These are phyloP conservation scores for Cyanidium caldarium DNA, from an alignment of 23 red algal species.

Conservation along the genomic window DNA sequence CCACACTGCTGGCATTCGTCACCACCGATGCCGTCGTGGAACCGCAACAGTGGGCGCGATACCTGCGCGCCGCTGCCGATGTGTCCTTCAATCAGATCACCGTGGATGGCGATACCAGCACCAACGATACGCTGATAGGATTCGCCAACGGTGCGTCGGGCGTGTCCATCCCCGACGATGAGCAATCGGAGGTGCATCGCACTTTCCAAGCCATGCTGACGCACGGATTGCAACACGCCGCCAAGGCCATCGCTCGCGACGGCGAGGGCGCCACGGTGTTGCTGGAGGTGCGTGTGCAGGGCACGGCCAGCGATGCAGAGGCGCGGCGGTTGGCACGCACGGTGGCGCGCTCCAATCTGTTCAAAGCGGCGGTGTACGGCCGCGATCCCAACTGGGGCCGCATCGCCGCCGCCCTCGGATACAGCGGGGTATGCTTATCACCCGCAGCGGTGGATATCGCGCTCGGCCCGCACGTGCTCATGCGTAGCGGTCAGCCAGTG, in stretches of 20 bases:
- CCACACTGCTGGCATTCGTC: slow-evolving; percentile 73
- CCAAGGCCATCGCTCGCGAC: slow-evolving; percentile 81
- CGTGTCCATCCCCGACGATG: not conserved
- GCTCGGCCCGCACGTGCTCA: slow-evolving; percentile 44
- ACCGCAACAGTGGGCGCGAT: slow-evolving; percentile 15
- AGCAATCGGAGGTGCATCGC: slow-evolving; percentile 8
- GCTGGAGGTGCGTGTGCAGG: slow-evolving; percentile 55
- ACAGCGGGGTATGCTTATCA: slow-evolving; percentile 42
- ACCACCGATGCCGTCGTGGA: slow-evolving; percentile 61
- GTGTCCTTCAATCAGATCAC: slow-evolving; percentile 82
- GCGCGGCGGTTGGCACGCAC: slow-evolving; percentile 48
- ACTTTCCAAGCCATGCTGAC: slow-evolving; percentile 19
- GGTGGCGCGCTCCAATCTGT: slow-evolving; percentile 41
- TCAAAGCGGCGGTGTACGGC: slow-evolving; percentile 84
- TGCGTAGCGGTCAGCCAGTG: slow-evolving; percentile 54
- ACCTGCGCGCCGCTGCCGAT: slow-evolving; percentile 38
- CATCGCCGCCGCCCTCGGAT: slow-evolving; percentile 71
- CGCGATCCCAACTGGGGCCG: slow-evolving; percentile 96
- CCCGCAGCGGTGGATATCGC: slow-evolving; percentile 24
- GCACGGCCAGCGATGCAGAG: slow-evolving; percentile 42
- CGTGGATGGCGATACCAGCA: slow-evolving; percentile 93
- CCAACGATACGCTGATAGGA: slow-evolving; percentile 83
- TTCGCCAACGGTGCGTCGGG: slow-evolving; percentile 48
- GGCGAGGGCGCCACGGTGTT: slow-evolving; percentile 92
- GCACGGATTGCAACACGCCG: slow-evolving; percentile 25